Base-by-base conservation (phyloP, 1,139 yeast species). In the Suhomyces bolitotheri region DNA sequence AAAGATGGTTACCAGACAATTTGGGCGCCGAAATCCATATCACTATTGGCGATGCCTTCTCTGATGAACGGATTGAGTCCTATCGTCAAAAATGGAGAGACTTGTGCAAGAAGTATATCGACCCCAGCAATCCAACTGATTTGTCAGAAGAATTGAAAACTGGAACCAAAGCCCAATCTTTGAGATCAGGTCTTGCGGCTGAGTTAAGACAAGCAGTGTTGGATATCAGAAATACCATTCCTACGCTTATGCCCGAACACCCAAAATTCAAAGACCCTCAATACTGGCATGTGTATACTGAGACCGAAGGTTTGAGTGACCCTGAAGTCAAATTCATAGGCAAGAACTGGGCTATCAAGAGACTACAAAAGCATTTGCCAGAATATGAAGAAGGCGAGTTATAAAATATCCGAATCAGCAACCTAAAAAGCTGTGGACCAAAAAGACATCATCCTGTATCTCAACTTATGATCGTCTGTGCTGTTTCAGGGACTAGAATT, bases 261-360 rank as follows among this genome's bases (percentile, higher is more conserved):
- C 68, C 78, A 6, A 66, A 90, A 40, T 81, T 88, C 48, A 76
- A 70, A 38, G 72, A 73, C 25, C 88, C 88, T 1, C 61, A 59
- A 16, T 89, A 82, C 66, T 89, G 96, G 97, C 75, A 69, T 43
- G 56, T 63, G 20, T 84, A 71, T 51, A 84, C 92, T 6, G 34
- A 43, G 2, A 59, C 82, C 1, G 87, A 82, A 54, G 95, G 95
- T 6, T 60, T 54, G 25, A 73, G 80, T 40, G 88, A 79, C 43
- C 82, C 83, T 1, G 84, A 78, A 38, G 76, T 84, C 22, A 60
- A 78, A 45, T 83, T 84, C 44, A 68, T 82, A 14, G 95, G 95
- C 2, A 64, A 78, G 51, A 84, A 84, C 53, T 84, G 94, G 92
- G 95, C 95, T 2, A 73, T 82, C 16, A 77, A 75, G 54, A 69